Percentiles rank a stretch among this genome's conserved stretches.
phyloP scores from a whole-genome alignment of 2,329 filamentous ascomycete species.

The Fusarium coffeatum region DNA sequence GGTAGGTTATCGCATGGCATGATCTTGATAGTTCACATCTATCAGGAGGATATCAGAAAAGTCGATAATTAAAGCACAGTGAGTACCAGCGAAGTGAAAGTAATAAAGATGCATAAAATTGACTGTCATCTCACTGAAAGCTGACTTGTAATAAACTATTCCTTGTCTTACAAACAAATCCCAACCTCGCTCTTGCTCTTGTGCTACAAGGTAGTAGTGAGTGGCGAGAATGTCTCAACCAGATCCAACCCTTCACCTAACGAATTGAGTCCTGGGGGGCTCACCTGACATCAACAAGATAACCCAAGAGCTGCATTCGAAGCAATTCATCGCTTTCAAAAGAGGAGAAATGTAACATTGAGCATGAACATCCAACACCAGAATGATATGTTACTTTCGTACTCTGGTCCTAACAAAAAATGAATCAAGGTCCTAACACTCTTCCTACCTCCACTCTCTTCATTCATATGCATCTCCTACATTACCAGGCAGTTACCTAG shows the following conservation, averaged over 20 bases:
- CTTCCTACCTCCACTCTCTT: not conserved
- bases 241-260: constrained; percentile 9
- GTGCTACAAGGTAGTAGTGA: not conserved
- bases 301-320: constrained; percentile 20
- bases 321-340: constrained; percentile 9
- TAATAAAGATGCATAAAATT: not conserved
- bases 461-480: not conserved
- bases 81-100: not conserved
- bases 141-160: not conserved
- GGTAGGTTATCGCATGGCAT: not conserved
- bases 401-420: not conserved
- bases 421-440: not conserved
- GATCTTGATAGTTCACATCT: not conserved
- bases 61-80: not conserved
- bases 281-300: constrained; percentile 16
- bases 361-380: not conserved
- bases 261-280: not conserved
- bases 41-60: not conserved
- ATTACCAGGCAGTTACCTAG: not conserved
- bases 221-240: constrained; percentile 15
- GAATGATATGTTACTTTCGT: not conserved
- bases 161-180: not conserved
- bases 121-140: not conserved
- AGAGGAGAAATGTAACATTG: constrained; percentile 39
- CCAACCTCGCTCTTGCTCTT: not conserved